These are phyloP conservation scores for Pyrenula aspistea DNA, from an alignment of 495 filamentous ascomycete species.

Conservation along the genomic window DNA sequence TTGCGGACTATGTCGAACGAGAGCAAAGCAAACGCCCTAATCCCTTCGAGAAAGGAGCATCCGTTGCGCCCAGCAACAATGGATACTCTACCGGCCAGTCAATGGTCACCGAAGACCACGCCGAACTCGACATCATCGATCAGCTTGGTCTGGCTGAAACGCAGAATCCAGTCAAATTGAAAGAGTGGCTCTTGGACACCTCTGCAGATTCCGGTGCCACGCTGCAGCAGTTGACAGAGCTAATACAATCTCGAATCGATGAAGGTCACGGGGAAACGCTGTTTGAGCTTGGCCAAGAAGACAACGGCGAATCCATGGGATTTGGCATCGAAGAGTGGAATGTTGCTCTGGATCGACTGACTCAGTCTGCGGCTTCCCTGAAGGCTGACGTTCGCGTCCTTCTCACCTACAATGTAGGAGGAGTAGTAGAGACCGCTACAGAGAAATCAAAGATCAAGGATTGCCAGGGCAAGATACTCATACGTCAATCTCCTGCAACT, in stretches of 20 bases:
- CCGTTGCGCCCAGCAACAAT: constrained; percentile 27
- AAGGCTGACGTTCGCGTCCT: constrained; percentile 67
- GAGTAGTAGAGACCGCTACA: constrained; percentile 54
- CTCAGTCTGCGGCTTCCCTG: constrained; percentile 49
- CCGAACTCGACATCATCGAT: constrained; percentile 86
- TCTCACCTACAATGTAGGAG: constrained; percentile 79
- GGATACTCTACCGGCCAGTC: constrained; percentile 29
- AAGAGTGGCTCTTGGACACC: constrained; percentile 60
- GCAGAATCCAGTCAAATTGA: constrained; percentile 53
- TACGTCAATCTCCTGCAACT: constrained; percentile 59
- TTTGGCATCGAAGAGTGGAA: constrained; percentile 72
- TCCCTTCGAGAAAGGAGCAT: constrained; percentile 24
- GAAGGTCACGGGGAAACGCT: constrained; percentile 87
- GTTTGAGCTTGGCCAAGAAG: constrained; percentile 87
- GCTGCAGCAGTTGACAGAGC: constrained; percentile 44
- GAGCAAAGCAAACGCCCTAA: constrained; percentile 65
- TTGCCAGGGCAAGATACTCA: constrained; percentile 69
- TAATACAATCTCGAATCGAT: constrained; percentile 53
- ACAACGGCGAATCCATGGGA: constrained; percentile 83
- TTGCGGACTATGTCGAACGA: constrained; percentile 94
- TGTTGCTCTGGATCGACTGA: constrained; percentile 55
- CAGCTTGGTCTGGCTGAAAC: constrained; percentile 70
- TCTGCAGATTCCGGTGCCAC: constrained; percentile 46
- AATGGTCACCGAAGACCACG: constrained; percentile 55
- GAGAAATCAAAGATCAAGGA: constrained; percentile 53